Conservation (phyloP, 768 basidiomycete genomes). For the Macrolepiota dolichaula region DNA sequence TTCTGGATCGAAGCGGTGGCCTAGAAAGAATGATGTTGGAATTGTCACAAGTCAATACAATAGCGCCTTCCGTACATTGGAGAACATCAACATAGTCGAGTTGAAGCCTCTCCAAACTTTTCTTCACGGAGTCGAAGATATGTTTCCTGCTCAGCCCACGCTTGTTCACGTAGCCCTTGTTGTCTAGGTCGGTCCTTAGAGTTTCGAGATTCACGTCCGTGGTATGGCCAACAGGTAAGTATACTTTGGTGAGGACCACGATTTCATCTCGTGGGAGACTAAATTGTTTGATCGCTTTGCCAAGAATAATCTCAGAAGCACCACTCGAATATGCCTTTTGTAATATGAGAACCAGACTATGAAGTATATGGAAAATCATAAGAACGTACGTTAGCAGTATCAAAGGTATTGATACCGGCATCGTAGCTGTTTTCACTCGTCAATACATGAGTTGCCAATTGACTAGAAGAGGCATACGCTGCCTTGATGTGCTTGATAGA, state of each 20-base stretch:
- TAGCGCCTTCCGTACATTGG: slow-evolving; percentile 45
- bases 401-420: slow-evolving; percentile 61
- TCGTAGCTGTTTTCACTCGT: slow-evolving; percentile 42
- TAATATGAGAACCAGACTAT: background rate
- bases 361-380: background rate
- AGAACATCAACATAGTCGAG: slow-evolving; percentile 75
- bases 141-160: slow-evolving; percentile 52
- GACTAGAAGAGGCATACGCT: slow-evolving; percentile 25
- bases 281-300: slow-evolving; percentile 66
- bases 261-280: slow-evolving; percentile 67
- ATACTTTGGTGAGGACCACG: slow-evolving; percentile 72
- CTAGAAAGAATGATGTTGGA: slow-evolving; percentile 30
- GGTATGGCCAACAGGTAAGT: slow-evolving; percentile 25
- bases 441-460: background rate
- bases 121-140: slow-evolving; percentile 68
- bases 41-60: slow-evolving; percentile 19
- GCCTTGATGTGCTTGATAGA: slow-evolving; percentile 51
- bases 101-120: slow-evolving; percentile 64
- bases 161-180: slow-evolving; percentile 51
- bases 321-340: slow-evolving; percentile 62
- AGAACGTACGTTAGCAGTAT: slow-evolving; percentile 44
- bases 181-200: slow-evolving; percentile 25
- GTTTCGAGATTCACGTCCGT: slow-evolving; percentile 5
- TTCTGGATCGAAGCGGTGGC: slow-evolving; percentile 54
- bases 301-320: slow-evolving; percentile 60